phyloP scores from a whole-genome alignment of 768 basidiomycete species.

The Termitomyces sp. region DNA sequence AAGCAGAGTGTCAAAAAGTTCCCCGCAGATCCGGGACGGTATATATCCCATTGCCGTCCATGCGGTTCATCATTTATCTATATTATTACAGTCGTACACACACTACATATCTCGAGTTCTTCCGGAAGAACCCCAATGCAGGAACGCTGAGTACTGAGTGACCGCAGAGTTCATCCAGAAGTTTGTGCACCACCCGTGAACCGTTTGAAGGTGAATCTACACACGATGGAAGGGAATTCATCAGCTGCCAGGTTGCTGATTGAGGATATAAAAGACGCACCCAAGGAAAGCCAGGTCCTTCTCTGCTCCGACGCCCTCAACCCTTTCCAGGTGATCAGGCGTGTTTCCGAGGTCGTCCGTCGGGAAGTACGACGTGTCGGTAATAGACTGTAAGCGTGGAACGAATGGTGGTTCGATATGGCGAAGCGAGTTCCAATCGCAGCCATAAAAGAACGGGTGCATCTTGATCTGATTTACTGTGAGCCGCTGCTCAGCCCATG shows the following conservation, averaged over 20 bases:
- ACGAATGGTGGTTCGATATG: conserved; percentile 96
- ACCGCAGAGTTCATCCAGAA: conserved; percentile 12
- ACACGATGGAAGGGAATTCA: not conserved
- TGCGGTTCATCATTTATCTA: not conserved
- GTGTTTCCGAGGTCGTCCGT: conserved; percentile 85
- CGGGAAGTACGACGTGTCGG: conserved; percentile 96
- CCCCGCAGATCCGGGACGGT: not conserved
- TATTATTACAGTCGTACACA: not conserved
- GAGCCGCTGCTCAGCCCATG: conserved; percentile 72
- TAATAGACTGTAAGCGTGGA: conserved; percentile 86
- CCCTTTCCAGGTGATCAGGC: conserved; percentile 53
- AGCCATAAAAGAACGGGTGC: conserved; percentile 93
- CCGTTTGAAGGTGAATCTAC: conserved; percentile 84
- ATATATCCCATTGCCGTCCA: not conserved
- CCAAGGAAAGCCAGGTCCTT: conserved; percentile 67
- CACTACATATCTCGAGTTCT: not conserved
- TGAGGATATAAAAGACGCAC: conserved; percentile 27
- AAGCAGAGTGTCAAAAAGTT: not conserved
- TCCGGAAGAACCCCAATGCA: not conserved
- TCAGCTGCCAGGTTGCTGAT: not conserved
- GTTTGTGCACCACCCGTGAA: conserved; percentile 39
- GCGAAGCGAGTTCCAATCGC: conserved; percentile 89
- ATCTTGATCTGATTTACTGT: conserved; percentile 84
- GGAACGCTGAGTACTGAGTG: not conserved
- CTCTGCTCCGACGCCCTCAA: conserved; percentile 61